Evolutionary conservation across 1,284 basidiomycete species (phyloP).

Genomic region (Malassezia psittaci): DNA sequence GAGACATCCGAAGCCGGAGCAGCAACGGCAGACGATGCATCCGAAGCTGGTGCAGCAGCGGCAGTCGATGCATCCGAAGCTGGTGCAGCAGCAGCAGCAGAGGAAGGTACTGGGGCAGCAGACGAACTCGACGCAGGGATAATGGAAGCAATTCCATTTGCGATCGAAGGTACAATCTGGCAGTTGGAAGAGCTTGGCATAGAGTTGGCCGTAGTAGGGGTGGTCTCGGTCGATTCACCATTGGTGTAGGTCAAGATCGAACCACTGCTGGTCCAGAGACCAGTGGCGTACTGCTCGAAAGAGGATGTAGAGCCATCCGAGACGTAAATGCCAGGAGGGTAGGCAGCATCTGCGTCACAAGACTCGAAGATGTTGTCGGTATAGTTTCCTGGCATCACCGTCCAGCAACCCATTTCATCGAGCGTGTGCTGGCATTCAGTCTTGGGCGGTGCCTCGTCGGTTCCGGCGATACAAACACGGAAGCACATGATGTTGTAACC

Average conservation of each 20-base stretch:
- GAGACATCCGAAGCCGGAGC: too few relatives aligned
- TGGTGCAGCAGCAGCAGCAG: not conserved
- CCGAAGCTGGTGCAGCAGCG: not conserved
- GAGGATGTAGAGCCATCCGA: conserved; percentile 35
- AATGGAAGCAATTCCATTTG: conserved; percentile 38
- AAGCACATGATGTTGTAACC: conserved; percentile 42
- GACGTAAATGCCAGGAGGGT: conserved; percentile 45
- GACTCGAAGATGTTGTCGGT: conserved; percentile 34
- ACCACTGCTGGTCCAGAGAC: conserved; percentile 25
- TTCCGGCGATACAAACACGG: conserved; percentile 45
- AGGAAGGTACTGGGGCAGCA: not conserved
- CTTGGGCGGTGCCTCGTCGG: conserved; percentile 26
- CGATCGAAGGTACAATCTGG: conserved; percentile 23
- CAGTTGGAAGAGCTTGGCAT: conserved; percentile 40
- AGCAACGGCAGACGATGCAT: not conserved
- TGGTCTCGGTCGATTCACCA: conserved; percentile 29
- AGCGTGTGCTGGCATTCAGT: conserved; percentile 44
- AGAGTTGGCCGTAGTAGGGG: conserved; percentile 41
- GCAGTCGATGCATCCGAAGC: not conserved
- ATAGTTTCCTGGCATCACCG: conserved; percentile 49
- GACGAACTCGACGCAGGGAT: conserved; percentile 9
- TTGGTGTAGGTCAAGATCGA: conserved; percentile 35
- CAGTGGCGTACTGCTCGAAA: conserved; percentile 42
- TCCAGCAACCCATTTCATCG: conserved; percentile 45
- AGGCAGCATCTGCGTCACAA: conserved; percentile 46